These are phyloP conservation scores for Tolypocladium nubicola DNA, from an alignment of 2,329 filamentous ascomycete genomes.

Conservation along the genomic window DNA sequence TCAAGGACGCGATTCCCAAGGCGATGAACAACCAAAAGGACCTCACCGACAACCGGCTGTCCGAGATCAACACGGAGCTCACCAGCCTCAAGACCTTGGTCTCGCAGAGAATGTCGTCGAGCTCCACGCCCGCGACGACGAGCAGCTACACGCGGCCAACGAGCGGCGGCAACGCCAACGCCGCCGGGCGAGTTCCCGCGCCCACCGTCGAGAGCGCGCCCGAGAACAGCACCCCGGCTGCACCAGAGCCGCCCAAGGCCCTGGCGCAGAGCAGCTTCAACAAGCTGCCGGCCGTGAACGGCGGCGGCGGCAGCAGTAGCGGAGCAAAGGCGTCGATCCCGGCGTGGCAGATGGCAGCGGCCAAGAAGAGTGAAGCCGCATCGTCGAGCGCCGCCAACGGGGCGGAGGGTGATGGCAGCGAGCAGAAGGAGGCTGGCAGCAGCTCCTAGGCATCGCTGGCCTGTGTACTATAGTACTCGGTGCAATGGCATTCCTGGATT, in stretches of 20 bases:
- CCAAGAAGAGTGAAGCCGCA: conserved; percentile 34
- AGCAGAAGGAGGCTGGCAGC: conserved; percentile 3
- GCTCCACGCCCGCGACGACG: conserved; percentile 13
- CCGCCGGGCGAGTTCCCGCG: conserved; percentile 10
- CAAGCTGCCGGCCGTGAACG: conserved; percentile 22
- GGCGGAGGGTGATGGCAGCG: conserved; percentile 10
- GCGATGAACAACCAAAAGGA: conserved; percentile 84
- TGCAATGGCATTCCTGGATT: not conserved
- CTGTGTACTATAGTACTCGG: not conserved
- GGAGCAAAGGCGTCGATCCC: conserved; percentile 58
- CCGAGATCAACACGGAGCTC: conserved; percentile 77
- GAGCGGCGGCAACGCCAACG: conserved; percentile 9
- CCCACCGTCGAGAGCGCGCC: conserved; percentile 8
- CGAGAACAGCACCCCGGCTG: conserved; percentile 11
- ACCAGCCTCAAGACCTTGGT: conserved; percentile 88
- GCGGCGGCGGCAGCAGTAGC: conserved; percentile 14
- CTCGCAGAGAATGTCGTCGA: conserved; percentile 45
- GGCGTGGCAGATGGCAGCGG: conserved; percentile 68
- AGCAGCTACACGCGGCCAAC: conserved; percentile 13
- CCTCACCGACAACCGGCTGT: conserved; percentile 66
- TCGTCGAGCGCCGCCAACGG: conserved; percentile 15
- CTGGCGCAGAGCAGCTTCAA: conserved; percentile 16
- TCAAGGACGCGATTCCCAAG: conserved; percentile 80
- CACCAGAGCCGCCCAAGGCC: conserved; percentile 21
- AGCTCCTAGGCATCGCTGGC: conserved; percentile 1